phyloP scores from a whole-genome alignment of 2,329 filamentous ascomycete genomes.

The Aschersonia sp. region DNA sequence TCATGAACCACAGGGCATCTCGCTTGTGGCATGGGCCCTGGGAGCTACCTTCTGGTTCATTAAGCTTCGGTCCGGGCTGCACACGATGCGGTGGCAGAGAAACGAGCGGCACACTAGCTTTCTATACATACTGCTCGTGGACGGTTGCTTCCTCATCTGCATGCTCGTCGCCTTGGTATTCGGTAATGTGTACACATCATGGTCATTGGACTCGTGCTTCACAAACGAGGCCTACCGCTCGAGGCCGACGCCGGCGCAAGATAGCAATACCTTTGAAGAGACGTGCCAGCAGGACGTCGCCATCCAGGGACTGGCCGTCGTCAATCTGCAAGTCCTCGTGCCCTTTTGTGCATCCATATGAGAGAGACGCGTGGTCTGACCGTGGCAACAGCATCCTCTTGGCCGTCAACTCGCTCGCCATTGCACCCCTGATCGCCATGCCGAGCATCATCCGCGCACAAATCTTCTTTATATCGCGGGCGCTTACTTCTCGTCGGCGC shows the following conservation, averaged over 20 bases:
- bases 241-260: background rate
- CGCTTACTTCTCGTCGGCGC: background rate
- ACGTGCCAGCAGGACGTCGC: background rate
- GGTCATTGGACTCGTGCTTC: background rate
- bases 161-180: background rate
- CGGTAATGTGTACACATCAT: background rate
- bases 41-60: background rate
- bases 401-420: background rate
- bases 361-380: background rate
- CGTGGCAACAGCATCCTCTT: background rate
- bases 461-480: background rate
- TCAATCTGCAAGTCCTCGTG: background rate
- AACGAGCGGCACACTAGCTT: background rate
- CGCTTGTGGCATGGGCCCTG: background rate
- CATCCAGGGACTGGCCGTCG: background rate
- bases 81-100: background rate
- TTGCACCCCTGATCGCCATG: background rate
- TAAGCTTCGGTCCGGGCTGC: background rate
- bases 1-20: slow-evolving; percentile 1
- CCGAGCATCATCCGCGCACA: background rate
- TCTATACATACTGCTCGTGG: slow-evolving; percentile 4
- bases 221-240: background rate
- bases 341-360: background rate
- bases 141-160: slow-evolving; percentile 1
- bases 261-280: background rate